phyloP scores from a whole-genome alignment of 2,329 filamentous ascomycete species.

The Alternaria rosae region DNA sequence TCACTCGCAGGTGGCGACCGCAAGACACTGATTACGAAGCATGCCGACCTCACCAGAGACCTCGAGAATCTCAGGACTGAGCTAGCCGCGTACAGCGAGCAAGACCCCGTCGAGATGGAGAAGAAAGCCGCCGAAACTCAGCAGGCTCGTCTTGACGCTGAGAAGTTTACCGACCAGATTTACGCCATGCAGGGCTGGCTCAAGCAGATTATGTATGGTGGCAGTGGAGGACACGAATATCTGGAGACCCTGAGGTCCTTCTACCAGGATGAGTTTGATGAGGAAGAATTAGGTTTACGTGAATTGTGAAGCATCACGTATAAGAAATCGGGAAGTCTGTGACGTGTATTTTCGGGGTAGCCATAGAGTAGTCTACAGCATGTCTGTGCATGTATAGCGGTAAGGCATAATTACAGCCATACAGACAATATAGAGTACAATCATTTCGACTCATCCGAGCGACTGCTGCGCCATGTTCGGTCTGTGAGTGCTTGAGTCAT shows the following conservation, averaged over 20 bases:
- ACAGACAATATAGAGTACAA: background rate
- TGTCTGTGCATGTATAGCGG: background rate
- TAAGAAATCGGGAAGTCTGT: background rate
- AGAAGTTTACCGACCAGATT: slow-evolving; percentile 55
- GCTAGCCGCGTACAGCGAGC: slow-evolving; percentile 55
- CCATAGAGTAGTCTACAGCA: background rate
- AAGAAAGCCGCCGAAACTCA: slow-evolving; percentile 47
- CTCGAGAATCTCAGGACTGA: slow-evolving; percentile 50
- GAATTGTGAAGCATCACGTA: slow-evolving; percentile 37
- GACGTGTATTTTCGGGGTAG: background rate
- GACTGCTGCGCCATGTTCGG: slow-evolving; percentile 12
- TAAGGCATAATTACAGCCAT: background rate
- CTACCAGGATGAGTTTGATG: slow-evolving; percentile 63
- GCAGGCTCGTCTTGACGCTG: slow-evolving; percentile 39
- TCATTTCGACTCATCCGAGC: slow-evolving; percentile 38
- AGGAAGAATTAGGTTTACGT: slow-evolving; percentile 60
- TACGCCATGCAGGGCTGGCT: slow-evolving; percentile 57
- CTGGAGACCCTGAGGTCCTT: slow-evolving; percentile 53
- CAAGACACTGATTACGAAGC: slow-evolving; percentile 48
- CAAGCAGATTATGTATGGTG: slow-evolving; percentile 43
- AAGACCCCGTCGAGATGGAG: slow-evolving; percentile 56
- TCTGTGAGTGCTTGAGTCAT: slow-evolving; percentile 19
- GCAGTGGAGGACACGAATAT: slow-evolving; percentile 51
- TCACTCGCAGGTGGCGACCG: slow-evolving; percentile 37
- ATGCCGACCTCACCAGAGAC: slow-evolving; percentile 47